phyloP scores from a whole-genome alignment of 257 asterid genomes.

The Solanum pimpinellifolium region DNA sequence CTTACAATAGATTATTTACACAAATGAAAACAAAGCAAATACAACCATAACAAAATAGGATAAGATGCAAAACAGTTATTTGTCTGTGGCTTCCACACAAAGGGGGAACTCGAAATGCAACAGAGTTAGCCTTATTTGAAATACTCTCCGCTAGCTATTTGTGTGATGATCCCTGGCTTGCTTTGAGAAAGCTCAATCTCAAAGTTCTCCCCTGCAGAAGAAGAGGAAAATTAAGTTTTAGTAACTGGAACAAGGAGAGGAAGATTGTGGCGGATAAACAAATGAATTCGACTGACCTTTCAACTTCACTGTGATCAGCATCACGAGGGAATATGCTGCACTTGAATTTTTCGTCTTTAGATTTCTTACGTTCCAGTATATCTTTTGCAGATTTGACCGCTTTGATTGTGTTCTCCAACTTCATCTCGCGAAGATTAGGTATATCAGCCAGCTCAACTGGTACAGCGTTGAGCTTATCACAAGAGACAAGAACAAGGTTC shows the following conservation, averaged over 20 bases:
- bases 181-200: neutral
- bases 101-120: neutral
- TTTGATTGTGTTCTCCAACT: accelerated
- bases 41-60: neutral
- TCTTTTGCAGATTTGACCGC: neutral
- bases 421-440: neutral
- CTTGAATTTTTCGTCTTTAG: neutral
- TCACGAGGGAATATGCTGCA: neutral
- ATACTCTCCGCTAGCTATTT: neutral
- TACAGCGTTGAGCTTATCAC: neutral
- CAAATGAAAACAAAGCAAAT: neutral
- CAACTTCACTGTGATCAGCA: neutral
- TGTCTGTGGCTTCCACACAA: neutral
- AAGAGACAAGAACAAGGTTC: neutral
- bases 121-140: neutral
- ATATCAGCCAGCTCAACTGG: neutral
- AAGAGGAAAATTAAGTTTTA: no score
- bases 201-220: no score
- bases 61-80: neutral
- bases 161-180: neutral
- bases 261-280: neutral
- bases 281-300: neutral
- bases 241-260: no score
- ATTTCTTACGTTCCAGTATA: neutral
- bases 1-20: neutral